Base-by-base conservation (phyloP, 2,329 filamentous ascomycete species). In the Fusarium musae region DNA sequence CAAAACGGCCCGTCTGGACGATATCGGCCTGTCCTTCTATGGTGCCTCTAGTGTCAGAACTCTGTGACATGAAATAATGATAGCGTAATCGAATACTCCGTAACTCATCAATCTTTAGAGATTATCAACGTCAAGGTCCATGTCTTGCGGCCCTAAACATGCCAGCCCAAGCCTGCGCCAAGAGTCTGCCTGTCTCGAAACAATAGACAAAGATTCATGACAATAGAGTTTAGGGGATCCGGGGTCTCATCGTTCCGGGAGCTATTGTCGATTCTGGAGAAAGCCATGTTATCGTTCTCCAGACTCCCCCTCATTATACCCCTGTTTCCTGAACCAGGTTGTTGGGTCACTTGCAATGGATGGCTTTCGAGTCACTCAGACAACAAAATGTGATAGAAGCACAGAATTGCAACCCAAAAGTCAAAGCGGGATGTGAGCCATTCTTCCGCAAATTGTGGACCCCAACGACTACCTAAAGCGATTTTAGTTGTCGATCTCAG, bases 401-500 rank as follows among this genome's bases (percentile, higher is more conserved):
- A 40, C 34, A 58, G 50, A 60, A 49, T 34, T 63, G 43, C 28
- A 63, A 47, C 60, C 44, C 32, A 23, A 53, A 21, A 64, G 44
- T 28, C 39, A 40, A 53, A 28, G 32, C 58, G 30, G 26, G 34
- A 62, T 37, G 39, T 44, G 46, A 61, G 26, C 57, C 44, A 43
- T 44, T 59, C 34, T 63, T 26, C 60, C 60, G 30, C 23, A n/a
- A 23, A 36, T 32, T 43, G 59, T 30, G 59, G 37, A 21, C 10
- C 39, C 19, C 15, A 34, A 19, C 28, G 39, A 46, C 54, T 34
- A 28, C 10, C 56, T 50, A 59, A 37, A 28, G 49, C 21, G 47
- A 61, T 30, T 37, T 63, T 64, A 64, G 37, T 49, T 36, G 57
- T 62, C 30, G 57, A 64, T 64, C 57, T 64, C 58, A 62, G 23